Conservation (phyloP, 345 rosid genomes). For the Noccaea bulbosa region DNA sequence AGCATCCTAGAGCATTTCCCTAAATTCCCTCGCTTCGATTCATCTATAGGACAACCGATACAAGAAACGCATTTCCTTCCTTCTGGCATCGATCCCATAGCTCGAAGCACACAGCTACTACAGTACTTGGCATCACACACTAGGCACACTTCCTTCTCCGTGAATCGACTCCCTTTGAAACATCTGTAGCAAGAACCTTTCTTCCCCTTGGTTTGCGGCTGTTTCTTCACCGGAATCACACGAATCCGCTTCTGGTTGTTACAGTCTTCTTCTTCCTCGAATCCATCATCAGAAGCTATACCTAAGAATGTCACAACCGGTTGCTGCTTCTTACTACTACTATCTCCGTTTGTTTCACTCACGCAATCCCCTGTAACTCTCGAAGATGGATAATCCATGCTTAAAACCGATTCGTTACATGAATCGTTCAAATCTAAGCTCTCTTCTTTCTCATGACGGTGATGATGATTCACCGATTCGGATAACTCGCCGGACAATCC, state of each 20-base stretch:
- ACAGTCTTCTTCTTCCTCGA: conserved; percentile 45
- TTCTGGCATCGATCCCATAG: conserved; percentile 99
- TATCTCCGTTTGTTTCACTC: conserved; percentile 52
- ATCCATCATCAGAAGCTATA: conserved; percentile 64
- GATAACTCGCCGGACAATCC: conserved; percentile 59
- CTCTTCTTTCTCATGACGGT: conserved; percentile 48
- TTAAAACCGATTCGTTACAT: conserved; percentile 71
- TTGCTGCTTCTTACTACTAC: conserved; percentile 44
- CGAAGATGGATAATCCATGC: conserved; percentile 88
- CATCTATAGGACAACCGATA: conserved; percentile 83
- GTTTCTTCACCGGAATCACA: conserved; percentile 50
- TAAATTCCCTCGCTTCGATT: conserved; percentile 66
- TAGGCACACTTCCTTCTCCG: conserved; percentile 95
- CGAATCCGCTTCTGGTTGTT: conserved; percentile 51
- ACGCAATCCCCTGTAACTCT: conserved; percentile 68
- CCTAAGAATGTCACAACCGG: conserved; percentile 74
- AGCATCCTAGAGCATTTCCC: conserved; percentile 97
- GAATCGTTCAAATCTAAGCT: conserved; percentile 55
- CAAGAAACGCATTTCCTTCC: conserved; percentile 98
- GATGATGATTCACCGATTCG: conserved; percentile 38
- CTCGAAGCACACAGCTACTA: conserved; percentile 87
- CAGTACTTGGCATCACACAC: conserved; percentile 98
- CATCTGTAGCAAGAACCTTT: conserved; percentile 91
- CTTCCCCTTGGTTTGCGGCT: conserved; percentile 72
- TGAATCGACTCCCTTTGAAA: conserved; percentile 82